Evolutionary conservation across 176 grass and related monocot species (phyloP), one percentile per base, ranked within the genome.

Genomic region (Rhipidocladum racemiflorum): DNA sequence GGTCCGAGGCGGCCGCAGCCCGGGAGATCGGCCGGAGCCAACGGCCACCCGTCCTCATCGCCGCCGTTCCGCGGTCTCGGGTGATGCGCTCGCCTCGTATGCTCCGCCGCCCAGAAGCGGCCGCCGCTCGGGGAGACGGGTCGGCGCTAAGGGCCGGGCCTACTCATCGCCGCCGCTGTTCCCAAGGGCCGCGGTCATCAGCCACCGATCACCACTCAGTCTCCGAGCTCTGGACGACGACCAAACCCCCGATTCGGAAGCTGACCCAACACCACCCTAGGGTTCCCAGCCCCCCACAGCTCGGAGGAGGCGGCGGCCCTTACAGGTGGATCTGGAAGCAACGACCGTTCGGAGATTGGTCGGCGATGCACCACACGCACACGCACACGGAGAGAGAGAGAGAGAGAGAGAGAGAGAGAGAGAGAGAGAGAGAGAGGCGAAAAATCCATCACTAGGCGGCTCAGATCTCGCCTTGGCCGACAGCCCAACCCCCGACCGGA

Each of bases 391-490:
- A n/a, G n/a, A n/a, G n/a, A n/a, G n/a, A n/a, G n/a, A n/a, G 20
- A 25, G 56, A 8, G 34, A 18, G 21, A 0, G 42, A 14, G 49
- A 5, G 50, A 56, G 54, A 3, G 54, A 11, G 54, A 25, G 56
- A 5, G 23, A 59, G 54, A 63, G 60, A n/a, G n/a, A n/a, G n/a
- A n/a, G n/a, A n/a, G 17, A 21, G 25, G 17, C 9, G 77, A 20
- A 23, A 15, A 39, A 68, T 14, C 65, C 65, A 60, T 20, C 15
- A 53, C 2, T 24, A 13, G 68, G 51, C 50, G 65, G 50, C 79
- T 81, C 79, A 70, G 79, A 81, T 70, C 24, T 81, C 24, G 27
- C 50, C 65, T 59, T 81, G 78, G 51, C 79, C 35, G 7, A 65
- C 50, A 16, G 46, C 36, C 35, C 2, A 69, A 55, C 50, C 64